Percentiles rank a stretch among this genome's conserved stretches.
Conservation (phyloP, 495 filamentous ascomycete genomes). For the Glarea lozoyensis region DNA sequence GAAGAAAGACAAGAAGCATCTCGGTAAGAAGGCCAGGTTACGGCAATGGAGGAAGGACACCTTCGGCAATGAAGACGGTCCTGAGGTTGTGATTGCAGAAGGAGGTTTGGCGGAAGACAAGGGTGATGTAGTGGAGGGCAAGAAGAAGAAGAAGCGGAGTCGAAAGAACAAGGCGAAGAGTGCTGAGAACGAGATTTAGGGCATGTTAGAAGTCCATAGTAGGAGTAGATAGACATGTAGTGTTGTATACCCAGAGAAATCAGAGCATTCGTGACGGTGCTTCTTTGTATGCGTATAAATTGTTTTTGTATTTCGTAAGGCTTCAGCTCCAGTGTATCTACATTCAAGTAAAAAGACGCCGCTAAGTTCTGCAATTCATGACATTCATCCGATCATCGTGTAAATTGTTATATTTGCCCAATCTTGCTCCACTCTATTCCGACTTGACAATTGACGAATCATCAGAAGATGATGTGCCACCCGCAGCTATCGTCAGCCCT, state of each 20-base stretch:
- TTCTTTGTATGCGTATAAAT: too few species aligned
- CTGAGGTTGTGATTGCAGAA: slow-evolving; percentile 23
- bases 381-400: too few species aligned
- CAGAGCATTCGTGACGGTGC: too few species aligned
- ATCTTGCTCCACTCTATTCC: too few species aligned
- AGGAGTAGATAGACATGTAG: neutral
- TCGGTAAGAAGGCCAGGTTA: slow-evolving; percentile 85
- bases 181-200: neutral
- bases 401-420: too few species aligned
- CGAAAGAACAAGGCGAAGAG: slow-evolving; percentile 24
- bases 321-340: too few species aligned
- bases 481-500: slow-evolving; percentile 45
- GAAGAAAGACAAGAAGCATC: slow-evolving; percentile 69
- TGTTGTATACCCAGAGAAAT: too few species aligned
- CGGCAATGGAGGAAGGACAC: slow-evolving; percentile 87
- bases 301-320: too few species aligned
- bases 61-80: slow-evolving; percentile 68
- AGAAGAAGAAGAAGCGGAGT: slow-evolving; percentile 26
- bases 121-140: slow-evolving; percentile 19
- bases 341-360: too few species aligned
- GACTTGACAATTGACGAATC: slow-evolving; percentile 18
- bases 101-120: slow-evolving; percentile 3
- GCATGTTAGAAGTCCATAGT: neutral
- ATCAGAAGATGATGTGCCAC: slow-evolving; percentile 10
- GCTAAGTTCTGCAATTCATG: too few species aligned